Evolutionary conservation across 495 filamentous ascomycete genomes (phyloP), one percentile per base, ranked within the genome.

Genomic region (Talaromyces trachyspermus): DNA sequence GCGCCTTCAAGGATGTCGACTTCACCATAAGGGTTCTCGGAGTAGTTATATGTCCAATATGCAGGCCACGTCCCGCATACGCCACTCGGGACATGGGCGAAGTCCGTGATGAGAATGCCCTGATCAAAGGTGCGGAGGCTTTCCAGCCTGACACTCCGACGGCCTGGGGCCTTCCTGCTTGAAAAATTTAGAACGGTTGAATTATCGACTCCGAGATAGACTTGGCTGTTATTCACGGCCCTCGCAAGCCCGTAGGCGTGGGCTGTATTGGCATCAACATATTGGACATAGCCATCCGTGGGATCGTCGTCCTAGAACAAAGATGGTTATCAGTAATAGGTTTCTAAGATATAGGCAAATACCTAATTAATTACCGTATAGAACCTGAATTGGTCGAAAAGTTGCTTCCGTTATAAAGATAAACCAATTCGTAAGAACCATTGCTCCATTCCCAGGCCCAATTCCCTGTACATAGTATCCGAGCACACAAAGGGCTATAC

Each of bases 81-180:
- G 4, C 66, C 59, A 9, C 61, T 64, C 1, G 80, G 80, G 68
- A 81, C 79, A 57, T 83, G 79, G 5, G 62, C 60, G 36, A 83
- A 73, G 49, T 82, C 79, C 18, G 71, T 69, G 48, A 84, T 63
- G 58, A 83, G 75, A 38, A 84, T 68, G n/a, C 78, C 79, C 7
- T 66, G 58, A 26, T 57, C 79, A 56, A 68, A 84, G 0, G 66
- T 49, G 50, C 74, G 71, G 40, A 72, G 77, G 57, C 74, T 76
- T 27, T 63, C 65, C 3, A 84, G 57, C 9, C 80, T 72, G 22
- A 78, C 64, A 5, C 74, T 74, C 2, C 54, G 46, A 11, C 79
- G 78, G 5, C 42, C 42, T n/a, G n/a, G n/a, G n/a, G n/a, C n/a
- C n/a, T n/a, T n/a, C n/a, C 11, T 23, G n/a, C 15, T n/a, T 42